Evolutionary conservation across 768 basidiomycete species (phyloP), one percentile per base, ranked within the genome.

Genomic region (Agrocybe praecox): DNA sequence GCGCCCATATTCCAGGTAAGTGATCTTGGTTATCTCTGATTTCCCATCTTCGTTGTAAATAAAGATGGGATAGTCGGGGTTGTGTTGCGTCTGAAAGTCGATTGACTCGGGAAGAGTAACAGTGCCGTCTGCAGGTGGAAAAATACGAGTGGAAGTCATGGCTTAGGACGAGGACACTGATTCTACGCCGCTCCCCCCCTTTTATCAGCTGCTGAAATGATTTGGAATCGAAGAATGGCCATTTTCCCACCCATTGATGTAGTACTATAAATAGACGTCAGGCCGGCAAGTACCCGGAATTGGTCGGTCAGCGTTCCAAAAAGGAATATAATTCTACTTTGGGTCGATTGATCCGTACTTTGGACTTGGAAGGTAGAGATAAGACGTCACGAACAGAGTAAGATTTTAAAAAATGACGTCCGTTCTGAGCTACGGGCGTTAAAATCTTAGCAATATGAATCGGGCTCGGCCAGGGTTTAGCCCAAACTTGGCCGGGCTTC

Each of bases 1-100:
- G 10, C 75, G 73, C 17, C 69, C 72, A 59, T 81, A 82, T 51
- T 82, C 78, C 8, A 78, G 53, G 49, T 73, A 72, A 6, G 74
- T 69, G 24, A 82, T 71, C 24, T 60, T 53, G 7, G 67, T 65
- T 12, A 70, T 56, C 21, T 61, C 55, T 5, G 66, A 46, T 21
- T 24, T 55, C 1, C 54, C 53, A 12, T 59, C 57, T 29, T 70
- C 68, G 10, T 67, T 47, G 42, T 70, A 81, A 10, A 65, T 59
- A 45, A 65, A 79, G 11, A 72, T 58, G 2, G 72, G 63, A 7
- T 58, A 61, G 3, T 64, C 52, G 0, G 77, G 65, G 51, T 77
- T 77, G 48, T 72, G 63, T 33, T 66, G 53, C n/a, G 62, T 67
- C 53, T 78, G 67, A 61, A 72, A 76, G 60, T 70, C 74, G 14